A percentile compares a stretch with the other conserved stretches of the same genome.
Evolutionary conservation across 2,329 filamentous ascomycete genomes (phyloP).

Genomic region (Leptodontidium sp.): DNA sequence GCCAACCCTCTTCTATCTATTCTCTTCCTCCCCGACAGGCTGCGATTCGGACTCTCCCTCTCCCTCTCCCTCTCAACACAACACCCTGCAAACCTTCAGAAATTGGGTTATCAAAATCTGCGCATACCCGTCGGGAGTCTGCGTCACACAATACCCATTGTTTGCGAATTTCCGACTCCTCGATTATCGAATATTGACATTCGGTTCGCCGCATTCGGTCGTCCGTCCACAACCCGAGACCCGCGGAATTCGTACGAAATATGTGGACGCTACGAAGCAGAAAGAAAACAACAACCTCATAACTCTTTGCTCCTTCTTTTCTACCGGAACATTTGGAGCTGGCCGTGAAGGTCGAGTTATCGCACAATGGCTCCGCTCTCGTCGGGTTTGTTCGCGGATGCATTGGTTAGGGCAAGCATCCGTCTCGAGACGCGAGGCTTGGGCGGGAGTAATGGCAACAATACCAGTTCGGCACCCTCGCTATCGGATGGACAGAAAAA

Average conservation of each 20-base stretch:
- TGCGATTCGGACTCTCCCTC: not conserved
- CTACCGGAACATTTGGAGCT: not conserved
- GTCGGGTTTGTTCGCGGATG: slow-evolving; percentile 25
- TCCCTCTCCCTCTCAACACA: not conserved
- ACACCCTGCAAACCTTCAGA: not conserved
- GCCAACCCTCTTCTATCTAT: not conserved
- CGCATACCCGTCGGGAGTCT: not conserved
- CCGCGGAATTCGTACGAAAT: not conserved
- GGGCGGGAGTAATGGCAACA: slow-evolving; percentile 26
- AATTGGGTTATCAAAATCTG: not conserved
- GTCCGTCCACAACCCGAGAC: slow-evolving; percentile 2
- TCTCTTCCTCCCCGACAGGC: not conserved
- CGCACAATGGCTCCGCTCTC: slow-evolving; percentile 39
- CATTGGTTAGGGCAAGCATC: slow-evolving; percentile 23
- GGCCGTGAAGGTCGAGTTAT: not conserved
- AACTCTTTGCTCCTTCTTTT: not conserved
- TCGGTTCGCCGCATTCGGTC: slow-evolving; percentile 17
- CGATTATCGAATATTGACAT: slow-evolving; percentile 13
- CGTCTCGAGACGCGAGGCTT: slow-evolving; percentile 30
- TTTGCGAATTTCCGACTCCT: not conserved
- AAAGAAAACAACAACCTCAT: slow-evolving; percentile 21
- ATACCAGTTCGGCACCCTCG: slow-evolving; percentile 19
- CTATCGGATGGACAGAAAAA: slow-evolving; percentile 36
- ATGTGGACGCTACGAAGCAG: slow-evolving; percentile 31
- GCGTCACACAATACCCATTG: not conserved